Conservation (phyloP, 2,329 filamentous ascomycete species). For the Corniculantispora saksenae region DNA sequence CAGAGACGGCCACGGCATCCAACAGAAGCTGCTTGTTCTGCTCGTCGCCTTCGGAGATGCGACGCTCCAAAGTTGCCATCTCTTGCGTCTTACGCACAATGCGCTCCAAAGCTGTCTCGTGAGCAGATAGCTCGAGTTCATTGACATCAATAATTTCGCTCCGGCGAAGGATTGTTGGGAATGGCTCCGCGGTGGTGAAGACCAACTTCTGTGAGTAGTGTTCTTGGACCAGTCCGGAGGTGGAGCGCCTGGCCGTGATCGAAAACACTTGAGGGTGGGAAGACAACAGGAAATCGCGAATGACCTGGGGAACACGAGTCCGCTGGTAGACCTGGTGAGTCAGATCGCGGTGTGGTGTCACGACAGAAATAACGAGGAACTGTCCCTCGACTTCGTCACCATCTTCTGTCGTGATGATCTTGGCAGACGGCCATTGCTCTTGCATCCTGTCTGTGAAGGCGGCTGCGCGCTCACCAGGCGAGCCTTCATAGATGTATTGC, state of each 20-base stretch:
- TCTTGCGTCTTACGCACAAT: constrained; percentile 90
- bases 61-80: constrained; percentile 73
- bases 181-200: constrained; percentile 80
- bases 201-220: constrained; percentile 82
- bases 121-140: constrained; percentile 67
- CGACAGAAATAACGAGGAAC: constrained; percentile 77
- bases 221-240: constrained; percentile 66
- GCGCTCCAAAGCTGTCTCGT: constrained; percentile 88
- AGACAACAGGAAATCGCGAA: constrained; percentile 83
- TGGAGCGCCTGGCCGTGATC: constrained; percentile 70
- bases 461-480: constrained; percentile 71
- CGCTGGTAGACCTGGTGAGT: constrained; percentile 84
- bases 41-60: constrained; percentile 71
- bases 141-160: constrained; percentile 77
- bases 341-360: constrained; percentile 81
- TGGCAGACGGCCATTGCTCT: constrained; percentile 82
- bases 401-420: constrained; percentile 70
- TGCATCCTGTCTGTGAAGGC: constrained; percentile 91
- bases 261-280: constrained; percentile 79
- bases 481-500: constrained; percentile 87
- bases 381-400: constrained; percentile 87
- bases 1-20: constrained; percentile 74
- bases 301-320: constrained; percentile 76
- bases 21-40: constrained; percentile 68
- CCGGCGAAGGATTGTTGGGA: constrained; percentile 86